phyloP scores from a whole-genome alignment of 83 land plant species.

The Picea abies region DNA sequence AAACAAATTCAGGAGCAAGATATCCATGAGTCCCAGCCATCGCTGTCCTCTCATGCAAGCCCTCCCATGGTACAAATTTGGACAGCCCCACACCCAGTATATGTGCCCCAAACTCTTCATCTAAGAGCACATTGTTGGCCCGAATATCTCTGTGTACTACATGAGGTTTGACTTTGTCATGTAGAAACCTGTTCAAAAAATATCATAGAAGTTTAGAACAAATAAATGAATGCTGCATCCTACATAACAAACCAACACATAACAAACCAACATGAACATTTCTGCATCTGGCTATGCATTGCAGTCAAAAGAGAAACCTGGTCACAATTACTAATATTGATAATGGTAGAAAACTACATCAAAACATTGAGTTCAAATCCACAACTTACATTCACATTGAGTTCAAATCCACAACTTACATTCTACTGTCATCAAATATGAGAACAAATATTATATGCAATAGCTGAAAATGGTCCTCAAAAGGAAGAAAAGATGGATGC shows the following conservation, averaged over 20 bases:
- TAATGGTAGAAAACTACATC: not conserved
- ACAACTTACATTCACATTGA: not conserved
- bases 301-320: not conserved
- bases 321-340: not conserved
- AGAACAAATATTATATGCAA: not conserved
- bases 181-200: slow-evolving; percentile 67
- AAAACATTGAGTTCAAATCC: too few relatives aligned
- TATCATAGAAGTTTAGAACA: not conserved
- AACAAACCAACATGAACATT: not conserved
- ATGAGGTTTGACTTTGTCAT: slow-evolving; percentile 94
- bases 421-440: not conserved
- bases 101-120: slow-evolving; percentile 87
- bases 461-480: not conserved
- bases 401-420: too few relatives aligned
- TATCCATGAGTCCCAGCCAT: slow-evolving; percentile 89
- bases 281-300: not conserved
- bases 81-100: slow-evolving; percentile 90
- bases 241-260: too few relatives aligned
- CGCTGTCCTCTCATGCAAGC: slow-evolving; percentile 70
- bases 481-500: not conserved
- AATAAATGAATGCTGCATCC: not conserved
- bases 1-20: slow-evolving; percentile 96
- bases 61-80: slow-evolving; percentile 81
- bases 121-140: slow-evolving; percentile 87
- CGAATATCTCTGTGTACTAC: slow-evolving; percentile 91